Conservation (phyloP, 2,329 filamentous ascomycete genomes). For the Fusarium sp. region DNA sequence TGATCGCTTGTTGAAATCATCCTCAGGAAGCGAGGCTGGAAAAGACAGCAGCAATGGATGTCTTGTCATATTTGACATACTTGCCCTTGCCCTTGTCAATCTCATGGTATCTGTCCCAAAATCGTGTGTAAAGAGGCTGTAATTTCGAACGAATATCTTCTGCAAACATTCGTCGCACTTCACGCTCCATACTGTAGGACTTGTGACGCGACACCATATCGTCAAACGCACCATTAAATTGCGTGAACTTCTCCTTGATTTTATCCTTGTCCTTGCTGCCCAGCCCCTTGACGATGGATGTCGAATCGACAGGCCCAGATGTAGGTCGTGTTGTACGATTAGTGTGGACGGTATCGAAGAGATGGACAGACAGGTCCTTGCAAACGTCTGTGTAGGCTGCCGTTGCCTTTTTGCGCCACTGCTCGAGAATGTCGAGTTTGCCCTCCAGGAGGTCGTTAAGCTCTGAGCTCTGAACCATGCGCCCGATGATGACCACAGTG, state of each 20-base stretch:
- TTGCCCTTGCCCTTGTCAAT: slow-evolving; percentile 98
- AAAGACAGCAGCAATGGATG: slow-evolving; percentile 76
- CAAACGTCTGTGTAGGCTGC: slow-evolving; percentile 86
- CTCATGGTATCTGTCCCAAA: slow-evolving; percentile 98
- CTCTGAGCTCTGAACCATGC: slow-evolving; percentile 85
- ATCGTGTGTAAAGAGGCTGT: slow-evolving; percentile 92
- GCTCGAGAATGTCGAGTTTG: slow-evolving; percentile 75
- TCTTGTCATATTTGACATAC: slow-evolving; percentile 97
- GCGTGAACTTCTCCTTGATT: slow-evolving; percentile 95
- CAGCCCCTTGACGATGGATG: slow-evolving; percentile 84
- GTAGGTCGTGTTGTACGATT: slow-evolving; percentile 78
- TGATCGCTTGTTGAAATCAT: background rate
- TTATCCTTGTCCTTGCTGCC: slow-evolving; percentile 93
- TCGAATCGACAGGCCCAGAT: slow-evolving; percentile 82
- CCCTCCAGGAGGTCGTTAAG: slow-evolving; percentile 77
- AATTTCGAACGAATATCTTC: slow-evolving; percentile 91
- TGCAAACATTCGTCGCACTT: slow-evolving; percentile 83
- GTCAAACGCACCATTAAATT: slow-evolving; percentile 91
- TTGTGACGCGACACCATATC: slow-evolving; percentile 88
- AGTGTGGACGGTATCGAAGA: slow-evolving; percentile 93
- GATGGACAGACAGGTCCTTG: slow-evolving; percentile 85
- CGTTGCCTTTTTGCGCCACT: slow-evolving; percentile 88
- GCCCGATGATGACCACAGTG: slow-evolving; percentile 84
- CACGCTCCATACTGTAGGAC: slow-evolving; percentile 86
- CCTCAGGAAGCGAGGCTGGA: slow-evolving; percentile 58